phyloP scores from a whole-genome alignment of 305 asterid genomes.

The Plantago lanceolata region DNA sequence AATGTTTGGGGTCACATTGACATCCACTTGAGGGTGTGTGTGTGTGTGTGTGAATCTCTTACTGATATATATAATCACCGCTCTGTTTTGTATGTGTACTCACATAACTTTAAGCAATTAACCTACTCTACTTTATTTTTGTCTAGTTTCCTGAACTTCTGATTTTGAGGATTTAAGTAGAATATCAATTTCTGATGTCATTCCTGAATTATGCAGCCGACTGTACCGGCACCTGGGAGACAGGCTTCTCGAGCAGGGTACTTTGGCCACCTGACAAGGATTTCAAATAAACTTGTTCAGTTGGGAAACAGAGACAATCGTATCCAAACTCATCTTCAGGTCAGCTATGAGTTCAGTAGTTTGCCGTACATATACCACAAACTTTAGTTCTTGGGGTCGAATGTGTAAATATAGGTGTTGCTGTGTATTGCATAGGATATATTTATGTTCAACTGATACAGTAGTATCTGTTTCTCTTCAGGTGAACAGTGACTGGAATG shows the following conservation, averaged over 20 bases:
- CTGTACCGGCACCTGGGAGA: constrained; percentile 54
- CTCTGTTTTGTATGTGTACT: too few species aligned
- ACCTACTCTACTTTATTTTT: too few species aligned
- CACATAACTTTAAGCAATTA: too few species aligned
- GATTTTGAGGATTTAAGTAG: constrained; percentile 9
- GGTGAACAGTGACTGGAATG: constrained; percentile 77
- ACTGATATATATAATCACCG: too few species aligned
- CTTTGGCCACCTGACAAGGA: constrained; percentile 81
- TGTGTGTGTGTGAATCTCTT: too few species aligned
- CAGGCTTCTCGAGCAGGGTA: constrained; percentile 77
- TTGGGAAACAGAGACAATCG: constrained; percentile 47
- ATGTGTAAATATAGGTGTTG: background rate
- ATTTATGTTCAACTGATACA: too few species aligned
- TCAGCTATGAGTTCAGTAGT: constrained; percentile 24
- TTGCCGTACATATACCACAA: background rate
- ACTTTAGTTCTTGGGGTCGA: background rate
- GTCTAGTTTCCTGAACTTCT: too few species aligned
- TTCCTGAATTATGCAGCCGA: constrained; percentile 56
- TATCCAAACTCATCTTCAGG: constrained; percentile 68
- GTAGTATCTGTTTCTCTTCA: constrained; percentile 24
- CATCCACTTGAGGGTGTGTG: too few species aligned
- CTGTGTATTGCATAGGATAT: too few species aligned
- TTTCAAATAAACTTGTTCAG: constrained; percentile 78
- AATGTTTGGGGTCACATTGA: background rate
- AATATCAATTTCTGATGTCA: constrained; percentile 14